phyloP scores from a whole-genome alignment of 2,329 filamentous ascomycete species.

The Beauveria sp. region DNA sequence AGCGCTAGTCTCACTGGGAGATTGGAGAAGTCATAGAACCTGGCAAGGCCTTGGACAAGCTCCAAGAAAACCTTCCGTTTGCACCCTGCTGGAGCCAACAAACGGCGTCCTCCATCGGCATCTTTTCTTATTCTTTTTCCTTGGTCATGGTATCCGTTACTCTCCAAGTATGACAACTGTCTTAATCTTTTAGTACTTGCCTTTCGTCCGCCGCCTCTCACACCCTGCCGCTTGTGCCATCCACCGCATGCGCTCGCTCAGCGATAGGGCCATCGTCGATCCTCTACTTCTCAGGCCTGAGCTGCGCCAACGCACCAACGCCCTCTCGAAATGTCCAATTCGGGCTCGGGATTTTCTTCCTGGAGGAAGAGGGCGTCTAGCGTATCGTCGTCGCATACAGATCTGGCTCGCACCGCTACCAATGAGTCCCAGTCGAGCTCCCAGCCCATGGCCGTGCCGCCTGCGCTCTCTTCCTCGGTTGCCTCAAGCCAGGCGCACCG shows the following conservation, averaged over 20 bases:
- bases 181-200: neutral
- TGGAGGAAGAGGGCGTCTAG: conserved; percentile 36
- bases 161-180: neutral
- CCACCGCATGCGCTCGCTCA: neutral
- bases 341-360: conserved; percentile 38
- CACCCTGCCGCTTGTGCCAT: neutral
- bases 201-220: neutral
- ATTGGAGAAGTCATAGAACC: conserved; percentile 1
- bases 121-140: neutral
- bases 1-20: conserved; percentile 3
- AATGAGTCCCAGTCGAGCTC: conserved; percentile 16
- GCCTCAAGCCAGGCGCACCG: conserved; percentile 35
- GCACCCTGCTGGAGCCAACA: neutral
- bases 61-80: conserved; percentile 4
- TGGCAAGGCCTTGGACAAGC: neutral
- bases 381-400: conserved; percentile 28
- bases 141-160: neutral
- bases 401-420: conserved; percentile 18
- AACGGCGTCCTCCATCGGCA: neutral
- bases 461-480: conserved; percentile 32
- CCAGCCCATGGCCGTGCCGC: conserved; percentile 13
- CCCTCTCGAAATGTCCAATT: conserved; percentile 35
- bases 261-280: neutral
- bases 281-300: neutral
- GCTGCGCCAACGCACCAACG: neutral